Base-by-base conservation (phyloP, 1,284 basidiomycete species). In the Melampsora allii-populina region DNA sequence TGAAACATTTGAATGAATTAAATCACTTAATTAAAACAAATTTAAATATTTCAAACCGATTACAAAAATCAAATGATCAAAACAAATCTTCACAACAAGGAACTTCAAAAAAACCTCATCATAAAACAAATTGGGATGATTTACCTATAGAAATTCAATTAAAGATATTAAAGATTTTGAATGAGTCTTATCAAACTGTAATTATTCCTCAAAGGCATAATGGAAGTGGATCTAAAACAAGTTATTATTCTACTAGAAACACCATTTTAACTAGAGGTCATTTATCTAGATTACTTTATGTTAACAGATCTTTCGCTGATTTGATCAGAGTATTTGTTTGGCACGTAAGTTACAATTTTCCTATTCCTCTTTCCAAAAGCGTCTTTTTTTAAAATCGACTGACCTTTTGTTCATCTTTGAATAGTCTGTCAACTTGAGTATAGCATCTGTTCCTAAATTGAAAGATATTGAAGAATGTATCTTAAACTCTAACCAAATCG, bases 281-380 rank as follows among this genome's bases (percentile, higher is more conserved):
- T 56, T 29, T 56, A 29, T 21, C 50, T 17, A 21, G 9, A 24
- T 56, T 21, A 3, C n/a, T 29, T 10, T 21, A 29, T 21, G 50
- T 56, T 19, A 56, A 29, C n/a, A 56, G n/a, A 56, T 24, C 50
- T 24, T 56, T 56, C 12, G 50, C 50, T 21, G 50, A 21, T 21
- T 24, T 56, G 27, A 29, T 56, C n/a, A 56, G 27, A 24, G 50
- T 56, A 9, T 56, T 56, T 56, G 50, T 56, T 21, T 56, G 50
- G 50, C n/a, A 56, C 6, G 50, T 56, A 17, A 56, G 50, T 56
- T 21, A 42, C 9, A 3, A 56, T 21, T 3, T 24, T 29, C 24
- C 10, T 21, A 24, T 10, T 42, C 0, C 1, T 12, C 14, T 42
- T 14, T 42, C 39, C 1, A 42, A 14, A 42, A 42, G 10, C 24